Conservation (phyloP, 441 rosid species). For the Populus hybrid region DNA sequence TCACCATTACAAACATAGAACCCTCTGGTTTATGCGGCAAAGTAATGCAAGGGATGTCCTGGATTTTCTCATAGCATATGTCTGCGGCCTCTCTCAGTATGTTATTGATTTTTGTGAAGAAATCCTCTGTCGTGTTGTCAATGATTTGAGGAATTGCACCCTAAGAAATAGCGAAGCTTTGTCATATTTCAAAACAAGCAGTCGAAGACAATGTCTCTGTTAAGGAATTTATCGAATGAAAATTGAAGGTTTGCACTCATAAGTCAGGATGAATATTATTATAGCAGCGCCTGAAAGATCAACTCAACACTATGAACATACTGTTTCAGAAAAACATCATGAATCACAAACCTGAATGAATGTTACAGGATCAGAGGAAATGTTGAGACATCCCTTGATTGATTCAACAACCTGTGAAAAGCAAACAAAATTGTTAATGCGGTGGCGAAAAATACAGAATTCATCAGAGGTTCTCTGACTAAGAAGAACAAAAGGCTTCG, state of each 20-base stretch:
- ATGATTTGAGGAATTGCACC: conserved; percentile 69
- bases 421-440: not conserved
- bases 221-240: not conserved
- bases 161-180: conserved; percentile 26
- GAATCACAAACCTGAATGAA: conserved; percentile 54
- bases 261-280: too few relatives aligned
- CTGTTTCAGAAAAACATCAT: not conserved
- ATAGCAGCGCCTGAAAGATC: too few relatives aligned
- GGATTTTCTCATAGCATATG: conserved; percentile 40
- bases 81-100: conserved; percentile 48
- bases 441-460: not conserved
- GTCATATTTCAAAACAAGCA: not conserved
- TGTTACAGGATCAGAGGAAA: conserved; percentile 54
- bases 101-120: conserved; percentile 43
- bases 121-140: conserved; percentile 51
- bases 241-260: too few relatives aligned
- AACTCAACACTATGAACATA: too few relatives aligned
- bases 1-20: conserved; percentile 48
- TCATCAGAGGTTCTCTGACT: not conserved
- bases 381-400: conserved; percentile 25
- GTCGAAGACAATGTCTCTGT: not conserved
- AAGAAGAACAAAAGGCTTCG: not conserved
- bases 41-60: conserved; percentile 54
- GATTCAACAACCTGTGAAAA: not conserved
- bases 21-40: conserved; percentile 63